Percentiles rank a stretch among this genome's conserved stretches.
Conservation (phyloP, 441 rosid genomes). For the Adansonia grandidieri region DNA sequence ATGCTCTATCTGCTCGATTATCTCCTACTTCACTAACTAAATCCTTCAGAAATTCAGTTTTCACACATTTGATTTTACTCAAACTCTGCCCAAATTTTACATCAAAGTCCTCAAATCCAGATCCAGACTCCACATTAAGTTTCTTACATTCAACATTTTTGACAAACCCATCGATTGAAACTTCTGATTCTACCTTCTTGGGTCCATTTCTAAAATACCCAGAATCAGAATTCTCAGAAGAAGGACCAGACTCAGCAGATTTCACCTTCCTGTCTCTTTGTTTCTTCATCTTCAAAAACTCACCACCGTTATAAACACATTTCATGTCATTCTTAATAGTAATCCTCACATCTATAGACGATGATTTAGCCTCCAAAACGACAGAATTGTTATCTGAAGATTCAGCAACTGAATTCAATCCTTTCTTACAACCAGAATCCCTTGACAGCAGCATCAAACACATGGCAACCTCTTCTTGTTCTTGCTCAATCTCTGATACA, state of each 20-base stretch:
- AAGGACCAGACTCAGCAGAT: conserved; percentile 34
- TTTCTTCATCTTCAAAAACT: conserved; percentile 38
- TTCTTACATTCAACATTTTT: conserved; percentile 44
- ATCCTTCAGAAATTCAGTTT: conserved; percentile 38
- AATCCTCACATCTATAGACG: conserved; percentile 51
- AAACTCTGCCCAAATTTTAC: conserved; percentile 41
- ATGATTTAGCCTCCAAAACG: conserved; percentile 58
- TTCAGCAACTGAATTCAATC: conserved; percentile 54
- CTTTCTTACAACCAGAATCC: conserved; percentile 53
- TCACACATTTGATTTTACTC: conserved; percentile 35
- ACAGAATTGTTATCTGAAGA: conserved; percentile 69
- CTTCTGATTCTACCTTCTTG: conserved; percentile 55
- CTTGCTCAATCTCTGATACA: conserved; percentile 65
- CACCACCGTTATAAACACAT: conserved; percentile 32
- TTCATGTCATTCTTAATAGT: conserved; percentile 35
- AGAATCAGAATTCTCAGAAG: conserved; percentile 57
- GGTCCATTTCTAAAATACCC: conserved; percentile 65
- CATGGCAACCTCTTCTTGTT: conserved; percentile 61
- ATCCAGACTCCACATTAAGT: conserved; percentile 37
- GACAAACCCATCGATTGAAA: conserved; percentile 45
- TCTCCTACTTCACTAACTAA: conserved; percentile 28
- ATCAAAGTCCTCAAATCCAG: conserved; percentile 37
- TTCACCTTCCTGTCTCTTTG: conserved; percentile 35
- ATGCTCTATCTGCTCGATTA: conserved; percentile 35
- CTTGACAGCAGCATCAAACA: conserved; percentile 72